A percentile compares a stretch with the other conserved stretches of the same genome.
Conservation (phyloP, 768 basidiomycete species). For the Termitomyces sp. region DNA sequence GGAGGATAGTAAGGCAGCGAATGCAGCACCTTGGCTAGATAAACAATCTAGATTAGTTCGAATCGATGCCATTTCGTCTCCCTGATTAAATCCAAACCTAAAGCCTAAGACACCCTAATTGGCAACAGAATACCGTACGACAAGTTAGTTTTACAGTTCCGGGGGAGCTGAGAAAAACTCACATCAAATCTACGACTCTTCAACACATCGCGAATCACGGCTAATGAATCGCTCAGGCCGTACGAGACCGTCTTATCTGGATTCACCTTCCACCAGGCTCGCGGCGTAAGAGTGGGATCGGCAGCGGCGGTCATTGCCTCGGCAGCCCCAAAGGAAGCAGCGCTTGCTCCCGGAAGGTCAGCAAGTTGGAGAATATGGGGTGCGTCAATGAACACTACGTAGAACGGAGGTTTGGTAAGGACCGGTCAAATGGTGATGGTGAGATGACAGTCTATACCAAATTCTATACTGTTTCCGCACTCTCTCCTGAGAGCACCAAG, state of each 20-base stretch:
- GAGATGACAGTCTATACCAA: constrained; percentile 35
- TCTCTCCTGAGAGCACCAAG: constrained; percentile 70
- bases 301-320: constrained; percentile 30
- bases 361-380: constrained; percentile 62
- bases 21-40: constrained; percentile 67
- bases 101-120: constrained; percentile 74
- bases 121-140: not conserved
- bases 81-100: constrained; percentile 37
- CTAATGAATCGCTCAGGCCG: constrained; percentile 57
- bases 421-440: not conserved
- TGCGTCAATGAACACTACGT: constrained; percentile 67
- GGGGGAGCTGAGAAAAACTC: constrained; percentile 17
- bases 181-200: constrained; percentile 62
- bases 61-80: not conserved
- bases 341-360: constrained; percentile 37
- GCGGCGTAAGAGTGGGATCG: constrained; percentile 50
- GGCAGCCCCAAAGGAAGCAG: constrained; percentile 25
- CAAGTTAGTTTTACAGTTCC: constrained; percentile 16
- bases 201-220: constrained; percentile 49
- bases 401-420: not conserved
- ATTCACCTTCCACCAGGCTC: constrained; percentile 70
- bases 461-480: constrained; percentile 56
- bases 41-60: not conserved
- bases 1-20: constrained; percentile 66
- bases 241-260: constrained; percentile 40